phyloP scores from a whole-genome alignment of 768 basidiomycete species.

The Serendipita sp. region DNA sequence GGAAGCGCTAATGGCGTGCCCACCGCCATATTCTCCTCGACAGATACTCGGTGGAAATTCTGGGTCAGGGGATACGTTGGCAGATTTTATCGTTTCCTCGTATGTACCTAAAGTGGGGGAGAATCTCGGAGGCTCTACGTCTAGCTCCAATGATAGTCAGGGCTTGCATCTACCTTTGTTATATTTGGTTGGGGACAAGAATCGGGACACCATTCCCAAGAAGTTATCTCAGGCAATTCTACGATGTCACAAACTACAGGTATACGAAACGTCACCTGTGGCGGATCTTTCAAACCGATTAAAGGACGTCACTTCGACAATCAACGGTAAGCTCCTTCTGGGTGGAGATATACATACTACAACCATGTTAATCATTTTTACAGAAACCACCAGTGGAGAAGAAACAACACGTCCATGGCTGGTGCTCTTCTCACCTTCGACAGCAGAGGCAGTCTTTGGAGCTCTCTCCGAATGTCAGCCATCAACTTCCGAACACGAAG shows the following conservation, averaged over 20 bases:
- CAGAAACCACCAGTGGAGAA: not conserved
- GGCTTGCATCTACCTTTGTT: conserved; percentile 26
- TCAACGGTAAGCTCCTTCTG: not conserved
- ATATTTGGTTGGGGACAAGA: conserved; percentile 81
- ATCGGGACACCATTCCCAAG: conserved; percentile 45
- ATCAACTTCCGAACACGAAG: too few relatives aligned
- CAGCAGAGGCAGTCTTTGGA: conserved; percentile 35
- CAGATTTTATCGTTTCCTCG: conserved; percentile 36
- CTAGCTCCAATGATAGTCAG: conserved; percentile 7
- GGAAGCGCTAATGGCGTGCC: conserved; percentile 25
- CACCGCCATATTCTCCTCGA: conserved; percentile 24
- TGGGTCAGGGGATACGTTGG: conserved; percentile 45
- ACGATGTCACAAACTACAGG: conserved; percentile 36
- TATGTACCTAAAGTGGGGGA: too few relatives aligned
- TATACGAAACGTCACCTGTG: conserved; percentile 43
- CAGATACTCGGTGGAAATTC: conserved; percentile 21
- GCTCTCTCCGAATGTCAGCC: conserved; percentile 14
- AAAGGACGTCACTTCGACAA: not conserved
- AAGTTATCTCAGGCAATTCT: conserved; percentile 34
- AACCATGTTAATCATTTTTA: conserved; percentile 15
- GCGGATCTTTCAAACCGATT: conserved; percentile 22
- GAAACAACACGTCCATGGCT: conserved; percentile 33
- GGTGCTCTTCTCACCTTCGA: conserved; percentile 61
- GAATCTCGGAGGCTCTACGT: too few relatives aligned
- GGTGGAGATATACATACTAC: too few relatives aligned